These are phyloP conservation scores for Mycena filopes DNA, from an alignment of 768 basidiomycete species.

Conservation along the genomic window DNA sequence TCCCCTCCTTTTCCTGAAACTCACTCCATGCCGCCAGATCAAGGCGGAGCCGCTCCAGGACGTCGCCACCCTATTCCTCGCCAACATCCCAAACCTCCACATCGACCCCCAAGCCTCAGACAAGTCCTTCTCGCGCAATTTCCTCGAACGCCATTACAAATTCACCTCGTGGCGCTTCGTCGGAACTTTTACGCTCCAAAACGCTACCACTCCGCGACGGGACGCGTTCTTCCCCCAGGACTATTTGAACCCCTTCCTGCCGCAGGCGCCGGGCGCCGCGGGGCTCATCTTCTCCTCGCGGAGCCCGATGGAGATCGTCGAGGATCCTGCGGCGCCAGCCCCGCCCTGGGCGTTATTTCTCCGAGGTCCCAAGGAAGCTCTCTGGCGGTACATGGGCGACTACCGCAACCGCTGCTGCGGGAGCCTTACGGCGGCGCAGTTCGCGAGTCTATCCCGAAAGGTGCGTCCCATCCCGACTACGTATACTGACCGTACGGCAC, in stretches of 20 bases:
- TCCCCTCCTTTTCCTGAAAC: too few relatives aligned
- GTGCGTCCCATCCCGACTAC: too few relatives aligned
- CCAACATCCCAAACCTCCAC: not conserved
- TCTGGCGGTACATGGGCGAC: slow-evolving; percentile 43
- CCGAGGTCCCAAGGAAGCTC: not conserved
- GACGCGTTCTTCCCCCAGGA: slow-evolving; percentile 36
- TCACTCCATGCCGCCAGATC: not conserved
- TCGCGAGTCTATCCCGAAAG: slow-evolving; percentile 18
- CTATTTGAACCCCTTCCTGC: slow-evolving; percentile 41
- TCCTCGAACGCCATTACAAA: too few relatives aligned
- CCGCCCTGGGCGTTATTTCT: slow-evolving; percentile 39
- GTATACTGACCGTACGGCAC: too few relatives aligned
- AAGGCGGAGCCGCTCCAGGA: not conserved
- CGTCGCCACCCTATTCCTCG: slow-evolving; percentile 3
- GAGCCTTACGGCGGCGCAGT: slow-evolving; percentile 35
- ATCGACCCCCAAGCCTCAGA: not conserved
- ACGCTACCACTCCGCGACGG: not conserved
- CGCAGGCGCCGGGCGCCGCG: slow-evolving; percentile 36
- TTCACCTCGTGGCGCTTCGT: slow-evolving; percentile 16
- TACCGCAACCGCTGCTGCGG: slow-evolving; percentile 36
- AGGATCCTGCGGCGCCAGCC: slow-evolving; percentile 15
- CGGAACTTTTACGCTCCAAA: not conserved
- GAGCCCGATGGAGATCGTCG: slow-evolving; percentile 39
- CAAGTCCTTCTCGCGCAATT: too few relatives aligned
- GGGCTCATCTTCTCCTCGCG: slow-evolving; percentile 44